A percentile compares a stretch with the other conserved stretches of the same genome.
Conservation (phyloP, 176 grass and related monocot genomes). For the Triticum aestivum region IWGSC_CS_RefSeq_v2.1 NC_057795.1:649444633-649445132, state of each 20-base stretch:
- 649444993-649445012: conserved; percentile 86
- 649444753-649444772: too few relatives aligned
- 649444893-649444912: conserved; percentile 16
- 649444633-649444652: conserved; percentile 47
- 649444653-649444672: conserved; percentile 38
- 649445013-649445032: conserved; percentile 75
- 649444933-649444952: conserved; percentile 34
- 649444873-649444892: conserved; percentile 53
- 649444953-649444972: conserved; percentile 89
- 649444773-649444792: too few relatives aligned
- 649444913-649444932: conserved; percentile 12
- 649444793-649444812: too few relatives aligned
- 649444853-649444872: conserved; percentile 87
- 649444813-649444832: conserved; percentile 70
- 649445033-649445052: conserved; percentile 84
- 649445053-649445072: not conserved
- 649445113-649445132: not conserved
- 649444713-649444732: conserved; percentile 65
- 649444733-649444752: too few relatives aligned
- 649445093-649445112: too few relatives aligned
- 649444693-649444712: conserved; percentile 87
- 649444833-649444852: conserved; percentile 77
- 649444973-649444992: conserved; percentile 87
- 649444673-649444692: conserved; percentile 61
- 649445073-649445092: too few relatives aligned